phyloP scores from a whole-genome alignment of 257 asterid genomes.

The Solanum stenotomum region DNA sequence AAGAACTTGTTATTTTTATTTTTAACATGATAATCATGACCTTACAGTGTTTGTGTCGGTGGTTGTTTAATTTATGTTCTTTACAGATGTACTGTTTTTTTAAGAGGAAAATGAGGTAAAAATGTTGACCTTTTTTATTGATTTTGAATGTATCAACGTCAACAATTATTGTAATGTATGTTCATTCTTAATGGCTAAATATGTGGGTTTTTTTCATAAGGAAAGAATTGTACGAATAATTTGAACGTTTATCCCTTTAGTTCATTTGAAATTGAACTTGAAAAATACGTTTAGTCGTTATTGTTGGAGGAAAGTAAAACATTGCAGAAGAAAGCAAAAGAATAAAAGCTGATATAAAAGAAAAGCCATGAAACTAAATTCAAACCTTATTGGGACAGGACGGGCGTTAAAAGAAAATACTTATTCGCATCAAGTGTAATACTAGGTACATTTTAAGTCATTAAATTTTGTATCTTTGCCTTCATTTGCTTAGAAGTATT shows the following conservation, averaged over 20 bases:
- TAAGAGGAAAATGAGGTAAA: not conserved
- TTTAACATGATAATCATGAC: not conserved
- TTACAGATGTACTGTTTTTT: not conserved
- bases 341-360: not conserved
- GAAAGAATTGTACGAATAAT: not conserved
- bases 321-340: not conserved
- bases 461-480: not conserved
- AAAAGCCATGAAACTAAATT: not conserved
- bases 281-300: not conserved
- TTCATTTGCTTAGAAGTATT: not conserved
- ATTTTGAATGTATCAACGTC: not conserved
- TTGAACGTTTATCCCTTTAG: not conserved
- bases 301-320: not conserved
- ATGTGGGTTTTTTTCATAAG: not conserved
- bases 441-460: not conserved
- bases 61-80: not conserved
- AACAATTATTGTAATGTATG: not conserved
- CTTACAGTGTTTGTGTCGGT: conserved; percentile 10
- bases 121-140: not conserved
- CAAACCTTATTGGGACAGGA: not conserved
- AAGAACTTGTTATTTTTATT: not conserved
- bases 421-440: not conserved
- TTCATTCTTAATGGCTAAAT: not conserved
- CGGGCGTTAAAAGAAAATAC: not conserved
- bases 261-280: not conserved